Evolutionary conservation across 228 moss, liverwort and hornwort genomes (phyloP).

Genomic region (Sphagnum magellanicum): DNA sequence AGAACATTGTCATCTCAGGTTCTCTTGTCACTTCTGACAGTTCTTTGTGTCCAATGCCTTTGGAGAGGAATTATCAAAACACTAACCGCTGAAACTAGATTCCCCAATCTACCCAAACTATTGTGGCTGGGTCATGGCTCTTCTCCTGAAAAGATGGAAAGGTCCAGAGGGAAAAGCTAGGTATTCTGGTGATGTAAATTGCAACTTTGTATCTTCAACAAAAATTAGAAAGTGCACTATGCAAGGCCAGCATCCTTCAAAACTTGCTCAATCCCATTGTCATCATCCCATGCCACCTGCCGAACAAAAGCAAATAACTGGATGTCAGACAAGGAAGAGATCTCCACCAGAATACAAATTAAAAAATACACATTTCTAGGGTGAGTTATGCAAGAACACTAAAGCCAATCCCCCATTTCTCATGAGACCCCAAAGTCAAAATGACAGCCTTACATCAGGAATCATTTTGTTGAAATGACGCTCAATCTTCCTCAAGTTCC

Average conservation of each 20-base stretch:
- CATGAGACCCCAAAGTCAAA: not conserved
- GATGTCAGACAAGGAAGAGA: not conserved
- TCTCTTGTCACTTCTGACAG: no score
- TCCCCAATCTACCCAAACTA: no score
- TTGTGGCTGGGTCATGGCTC: no score
- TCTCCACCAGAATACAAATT: not conserved
- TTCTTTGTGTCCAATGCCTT: no score
- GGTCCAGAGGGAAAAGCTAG: no score
- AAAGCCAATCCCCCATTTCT: not conserved
- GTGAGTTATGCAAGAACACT: not conserved
- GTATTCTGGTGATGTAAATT: no score
- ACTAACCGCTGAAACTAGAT: no score
- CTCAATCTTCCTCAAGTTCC: conserved; percentile 53
- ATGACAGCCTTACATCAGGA: conserved; percentile 42
- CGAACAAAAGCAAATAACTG: not conserved
- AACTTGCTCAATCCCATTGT: conserved; percentile 72
- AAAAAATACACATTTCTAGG: not conserved
- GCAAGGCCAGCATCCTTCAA: conserved; percentile 65
- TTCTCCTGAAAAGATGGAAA: no score
- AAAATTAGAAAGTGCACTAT: conserved; percentile 1
- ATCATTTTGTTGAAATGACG: conserved; percentile 66
- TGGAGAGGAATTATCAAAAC: no score
- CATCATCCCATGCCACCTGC: conserved; percentile 79
- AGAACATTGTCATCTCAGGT: no score
- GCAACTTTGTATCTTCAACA: no score